A percentile compares a stretch with the other conserved stretches of the same genome.
Evolutionary conservation across 306 rosid genomes (phyloP).

Genomic region (Citrullus amarus): DNA sequence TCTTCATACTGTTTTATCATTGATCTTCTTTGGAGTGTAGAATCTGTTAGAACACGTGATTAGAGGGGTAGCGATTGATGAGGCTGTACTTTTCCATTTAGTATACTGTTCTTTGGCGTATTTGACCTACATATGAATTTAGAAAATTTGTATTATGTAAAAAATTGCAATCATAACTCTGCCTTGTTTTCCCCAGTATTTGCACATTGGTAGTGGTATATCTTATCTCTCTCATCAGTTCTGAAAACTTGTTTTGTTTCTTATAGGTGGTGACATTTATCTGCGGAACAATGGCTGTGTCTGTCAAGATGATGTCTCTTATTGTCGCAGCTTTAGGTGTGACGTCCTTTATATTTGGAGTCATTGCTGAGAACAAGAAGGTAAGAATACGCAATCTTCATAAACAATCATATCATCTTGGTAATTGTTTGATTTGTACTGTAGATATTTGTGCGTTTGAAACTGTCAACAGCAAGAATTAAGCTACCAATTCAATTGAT

Average conservation of each 20-base stretch:
- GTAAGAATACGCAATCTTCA: slow-evolving; percentile 4
- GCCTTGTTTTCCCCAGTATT: background rate
- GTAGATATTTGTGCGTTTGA: background rate
- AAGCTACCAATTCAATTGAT: background rate
- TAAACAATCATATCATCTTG: background rate
- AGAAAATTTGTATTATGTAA: background rate
- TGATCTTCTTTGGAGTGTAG: background rate
- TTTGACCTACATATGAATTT: background rate
- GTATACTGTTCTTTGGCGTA: background rate
- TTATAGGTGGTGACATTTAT: background rate
- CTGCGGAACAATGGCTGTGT: slow-evolving; percentile 21
- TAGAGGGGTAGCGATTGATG: background rate
- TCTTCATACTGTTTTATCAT: background rate
- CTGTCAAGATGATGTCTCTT: slow-evolving; percentile 22
- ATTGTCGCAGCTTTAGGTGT: slow-evolving; percentile 20
- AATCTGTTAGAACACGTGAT: background rate
- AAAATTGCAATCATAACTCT: background rate
- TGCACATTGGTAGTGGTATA: background rate
- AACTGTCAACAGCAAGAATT: background rate
- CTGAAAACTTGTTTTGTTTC: background rate
- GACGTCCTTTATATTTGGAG: slow-evolving; percentile 30
- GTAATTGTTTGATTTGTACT: background rate
- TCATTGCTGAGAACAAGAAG: slow-evolving; percentile 41
- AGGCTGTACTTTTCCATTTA: background rate
- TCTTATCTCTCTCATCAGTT: background rate